Conservation (phyloP, 2,329 filamentous ascomycete species). For the Harringtonia lauricola region DNA sequence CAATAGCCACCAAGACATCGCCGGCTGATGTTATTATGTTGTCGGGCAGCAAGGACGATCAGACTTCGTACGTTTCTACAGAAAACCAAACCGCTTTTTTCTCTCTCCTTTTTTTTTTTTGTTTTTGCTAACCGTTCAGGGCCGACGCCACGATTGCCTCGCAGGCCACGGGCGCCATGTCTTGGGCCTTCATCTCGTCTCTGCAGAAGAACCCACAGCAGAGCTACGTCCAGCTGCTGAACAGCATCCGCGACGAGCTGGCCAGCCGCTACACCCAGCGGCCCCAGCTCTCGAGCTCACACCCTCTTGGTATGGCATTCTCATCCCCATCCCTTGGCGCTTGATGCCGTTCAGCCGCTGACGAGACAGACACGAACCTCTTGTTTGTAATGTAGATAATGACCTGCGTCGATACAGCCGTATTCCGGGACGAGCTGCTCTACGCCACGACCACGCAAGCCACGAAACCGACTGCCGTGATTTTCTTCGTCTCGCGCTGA, state of each 20-base stretch:
- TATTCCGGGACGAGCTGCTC: too few species aligned
- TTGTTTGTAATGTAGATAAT: not conserved
- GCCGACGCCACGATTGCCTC: conserved; percentile 86
- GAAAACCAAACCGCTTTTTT: conserved; percentile 8
- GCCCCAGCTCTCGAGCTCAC: conserved; percentile 92
- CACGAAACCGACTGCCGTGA: too few species aligned
- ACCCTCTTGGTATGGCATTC: conserved; percentile 69
- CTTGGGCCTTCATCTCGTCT: conserved; percentile 87
- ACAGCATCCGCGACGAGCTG: conserved; percentile 91
- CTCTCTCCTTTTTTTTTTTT: conserved; percentile 8
- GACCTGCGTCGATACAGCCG: too few species aligned
- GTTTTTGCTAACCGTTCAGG: conserved; percentile 30
- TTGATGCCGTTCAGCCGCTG: conserved; percentile 10
- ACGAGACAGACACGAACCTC: conserved; percentile 10
- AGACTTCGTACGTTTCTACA: conserved; percentile 79
- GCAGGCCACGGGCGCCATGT: conserved; percentile 95
- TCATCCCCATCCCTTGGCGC: too few species aligned
- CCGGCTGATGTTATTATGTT: conserved; percentile 96
- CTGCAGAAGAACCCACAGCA: conserved; percentile 96
- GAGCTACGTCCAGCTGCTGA: conserved; percentile 92
- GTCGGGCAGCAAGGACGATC: conserved; percentile 91
- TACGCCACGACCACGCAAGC: too few species aligned
- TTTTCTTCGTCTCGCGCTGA: not conserved
- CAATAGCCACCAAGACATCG: conserved; percentile 80
- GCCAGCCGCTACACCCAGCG: conserved; percentile 83